Evolutionary conservation across 2,329 filamentous ascomycete genomes (phyloP).

Genomic region (Orbilia brochopaga): DNA sequence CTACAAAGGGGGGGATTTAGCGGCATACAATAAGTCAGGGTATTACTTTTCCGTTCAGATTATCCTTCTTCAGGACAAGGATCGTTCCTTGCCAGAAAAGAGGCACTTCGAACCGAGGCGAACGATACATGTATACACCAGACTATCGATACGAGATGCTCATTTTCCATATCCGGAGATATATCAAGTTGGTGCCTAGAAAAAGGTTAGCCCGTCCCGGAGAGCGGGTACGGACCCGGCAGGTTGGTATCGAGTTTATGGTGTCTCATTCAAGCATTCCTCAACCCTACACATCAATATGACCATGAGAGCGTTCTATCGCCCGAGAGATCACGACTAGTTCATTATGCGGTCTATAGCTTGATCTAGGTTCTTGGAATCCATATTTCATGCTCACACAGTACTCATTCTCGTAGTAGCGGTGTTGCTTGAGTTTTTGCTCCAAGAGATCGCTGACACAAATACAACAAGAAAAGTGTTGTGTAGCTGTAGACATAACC

Average conservation of each 20-base stretch:
- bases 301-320: neutral
- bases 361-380: too few species aligned
- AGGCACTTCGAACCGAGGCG: neutral
- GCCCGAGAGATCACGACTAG: neutral
- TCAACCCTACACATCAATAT: neutral
- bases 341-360: too few species aligned
- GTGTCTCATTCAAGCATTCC: constrained; percentile 27
- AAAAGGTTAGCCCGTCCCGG: constrained; percentile 21
- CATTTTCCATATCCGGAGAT: constrained; percentile 28
- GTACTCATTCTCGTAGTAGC: too few species aligned
- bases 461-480: too few species aligned
- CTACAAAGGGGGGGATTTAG: neutral
- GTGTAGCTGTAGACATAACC: too few species aligned
- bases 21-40: constrained; percentile 2
- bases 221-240: constrained; percentile 30
- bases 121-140: neutral
- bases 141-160: constrained; percentile 1
- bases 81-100: neutral
- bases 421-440: too few species aligned
- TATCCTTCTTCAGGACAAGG: neutral
- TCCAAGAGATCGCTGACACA: too few species aligned
- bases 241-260: constrained; percentile 29
- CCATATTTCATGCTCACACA: too few species aligned
- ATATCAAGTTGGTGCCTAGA: constrained; percentile 2
- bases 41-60: constrained; percentile 17